phyloP scores from a whole-genome alignment of 2,329 filamentous ascomycete species.

The Corinectria fuckeliana region DNA sequence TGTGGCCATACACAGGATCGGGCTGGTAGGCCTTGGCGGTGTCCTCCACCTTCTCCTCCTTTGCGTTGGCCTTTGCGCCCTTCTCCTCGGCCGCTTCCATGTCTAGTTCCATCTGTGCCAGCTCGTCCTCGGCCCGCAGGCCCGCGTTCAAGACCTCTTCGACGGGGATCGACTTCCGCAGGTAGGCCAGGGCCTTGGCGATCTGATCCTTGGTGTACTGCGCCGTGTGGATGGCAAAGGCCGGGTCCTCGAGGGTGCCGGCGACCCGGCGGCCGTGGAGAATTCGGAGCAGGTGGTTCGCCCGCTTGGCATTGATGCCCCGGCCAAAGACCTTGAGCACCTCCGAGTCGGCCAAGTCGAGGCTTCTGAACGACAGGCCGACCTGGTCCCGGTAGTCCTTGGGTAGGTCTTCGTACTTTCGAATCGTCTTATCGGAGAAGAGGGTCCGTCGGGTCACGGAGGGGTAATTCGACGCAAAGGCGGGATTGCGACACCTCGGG shows the following conservation, averaged over 20 bases:
- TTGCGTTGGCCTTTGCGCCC: constrained; percentile 23
- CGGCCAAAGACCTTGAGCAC: constrained; percentile 57
- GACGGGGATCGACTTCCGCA: constrained; percentile 61
- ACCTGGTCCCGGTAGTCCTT: constrained; percentile 60
- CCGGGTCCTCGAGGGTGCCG: constrained; percentile 67
- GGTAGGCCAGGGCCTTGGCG: constrained; percentile 57
- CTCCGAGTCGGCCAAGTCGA: constrained; percentile 57
- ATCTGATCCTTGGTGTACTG: constrained; percentile 51
- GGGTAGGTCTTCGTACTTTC: constrained; percentile 65
- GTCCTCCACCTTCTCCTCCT: constrained; percentile 33
- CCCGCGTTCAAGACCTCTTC: constrained; percentile 68
- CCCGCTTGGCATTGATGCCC: constrained; percentile 50
- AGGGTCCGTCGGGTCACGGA: constrained; percentile 41
- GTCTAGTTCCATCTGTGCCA: constrained; percentile 57
- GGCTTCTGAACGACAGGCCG: constrained; percentile 60
- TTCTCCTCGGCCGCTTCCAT: constrained; percentile 35
- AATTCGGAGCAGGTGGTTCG: constrained; percentile 62
- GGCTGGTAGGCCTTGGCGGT: constrained; percentile 37
- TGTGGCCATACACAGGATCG: constrained; percentile 63
- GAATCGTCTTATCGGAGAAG: constrained; percentile 49
- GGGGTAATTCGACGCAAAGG: constrained; percentile 21
- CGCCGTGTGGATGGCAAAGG: constrained; percentile 54
- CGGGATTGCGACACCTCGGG: constrained; percentile 14
- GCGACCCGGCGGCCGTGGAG: constrained; percentile 69
- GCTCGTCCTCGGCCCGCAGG: constrained; percentile 67